phyloP scores from a whole-genome alignment of 2,329 filamentous ascomycete genomes.

The Aspergillus texensis region DNA sequence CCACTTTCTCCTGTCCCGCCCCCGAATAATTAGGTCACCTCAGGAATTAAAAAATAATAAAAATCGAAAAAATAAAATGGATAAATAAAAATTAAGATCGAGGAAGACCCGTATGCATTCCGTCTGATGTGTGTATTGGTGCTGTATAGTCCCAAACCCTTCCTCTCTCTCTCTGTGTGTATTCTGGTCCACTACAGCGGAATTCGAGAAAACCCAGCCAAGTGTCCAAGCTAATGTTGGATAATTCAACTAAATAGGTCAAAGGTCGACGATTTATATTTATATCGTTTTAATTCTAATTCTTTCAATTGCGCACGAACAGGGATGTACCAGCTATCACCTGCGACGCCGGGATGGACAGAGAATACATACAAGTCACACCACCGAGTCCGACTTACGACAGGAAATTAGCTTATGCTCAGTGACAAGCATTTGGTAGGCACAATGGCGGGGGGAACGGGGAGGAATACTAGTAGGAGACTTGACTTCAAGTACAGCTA shows the following conservation, averaged over 20 bases:
- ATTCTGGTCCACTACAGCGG: not conserved
- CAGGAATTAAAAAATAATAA: not conserved
- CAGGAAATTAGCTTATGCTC: not conserved
- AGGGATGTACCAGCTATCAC: not conserved
- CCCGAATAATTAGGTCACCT: slow-evolving; percentile 13
- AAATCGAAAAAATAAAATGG: not conserved
- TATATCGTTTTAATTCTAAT: not conserved
- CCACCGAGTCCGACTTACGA: not conserved
- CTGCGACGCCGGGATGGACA: not conserved
- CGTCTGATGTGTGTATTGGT: not conserved
- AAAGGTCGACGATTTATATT: slow-evolving; percentile 2
- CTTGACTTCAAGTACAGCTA: not conserved
- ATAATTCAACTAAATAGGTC: slow-evolving; percentile 3
- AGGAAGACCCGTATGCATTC: slow-evolving; percentile 19
- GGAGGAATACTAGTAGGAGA: not conserved
- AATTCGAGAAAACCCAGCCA: not conserved
- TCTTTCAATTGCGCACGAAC: not conserved
- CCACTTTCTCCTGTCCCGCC: slow-evolving; percentile 24
- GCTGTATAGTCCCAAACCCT: not conserved
- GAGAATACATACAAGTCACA: slow-evolving; percentile 4
- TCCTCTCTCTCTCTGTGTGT: not conserved
- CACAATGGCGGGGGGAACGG: not conserved
- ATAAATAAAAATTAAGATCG: not conserved
- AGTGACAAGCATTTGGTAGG: not conserved
- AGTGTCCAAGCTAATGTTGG: not conserved